Percentiles rank a stretch among this genome's conserved stretches.
Evolutionary conservation across 148 eudicot genomes (phyloP).

Genomic region (Salicornia ramosissima): DNA sequence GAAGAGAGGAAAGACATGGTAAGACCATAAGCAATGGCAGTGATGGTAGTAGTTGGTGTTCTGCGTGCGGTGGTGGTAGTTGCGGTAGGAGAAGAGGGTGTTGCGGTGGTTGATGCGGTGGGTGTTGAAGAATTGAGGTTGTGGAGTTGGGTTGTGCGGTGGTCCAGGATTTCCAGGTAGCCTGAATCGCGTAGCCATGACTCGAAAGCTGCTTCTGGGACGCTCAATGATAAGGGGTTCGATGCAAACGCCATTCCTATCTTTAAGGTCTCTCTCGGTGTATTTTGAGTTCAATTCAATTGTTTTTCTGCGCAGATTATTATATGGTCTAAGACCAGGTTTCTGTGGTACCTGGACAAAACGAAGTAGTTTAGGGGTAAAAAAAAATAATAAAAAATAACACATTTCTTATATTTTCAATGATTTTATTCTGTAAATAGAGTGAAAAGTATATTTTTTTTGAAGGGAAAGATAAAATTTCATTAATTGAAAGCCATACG

Average conservation of each 20-base stretch:
- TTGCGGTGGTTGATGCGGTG: slow-evolving; percentile 19
- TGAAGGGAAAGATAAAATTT: too few species aligned
- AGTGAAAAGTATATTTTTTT: too few species aligned
- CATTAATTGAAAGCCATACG: too few species aligned
- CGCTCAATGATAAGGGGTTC: slow-evolving; percentile 75
- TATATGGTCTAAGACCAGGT: too few species aligned
- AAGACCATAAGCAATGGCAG: slow-evolving; percentile 27
- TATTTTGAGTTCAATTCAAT: too few species aligned
- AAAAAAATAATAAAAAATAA: too few species aligned
- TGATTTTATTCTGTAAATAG: too few species aligned
- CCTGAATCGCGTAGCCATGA: slow-evolving; percentile 95
- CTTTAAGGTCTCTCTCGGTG: too few species aligned
- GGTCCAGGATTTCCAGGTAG: slow-evolving; percentile 84
- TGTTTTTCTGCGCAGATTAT: too few species aligned
- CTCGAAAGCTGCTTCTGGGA: slow-evolving; percentile 79
- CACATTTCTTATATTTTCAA: too few species aligned
- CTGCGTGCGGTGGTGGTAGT: slow-evolving; percentile 12
- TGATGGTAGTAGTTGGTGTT: slow-evolving; percentile 26
- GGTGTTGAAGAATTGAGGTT: slow-evolving; percentile 47
- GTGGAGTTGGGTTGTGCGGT: slow-evolving; percentile 77
- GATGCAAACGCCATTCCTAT: slow-evolving; percentile 56
- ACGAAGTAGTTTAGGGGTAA: too few species aligned
- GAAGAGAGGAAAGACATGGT: slow-evolving; percentile 39
- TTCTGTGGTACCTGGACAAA: too few species aligned
- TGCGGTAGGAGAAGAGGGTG: slow-evolving; percentile 17